phyloP scores from a whole-genome alignment of 768 basidiomycete genomes.

The Baorangia bicolor region DNA sequence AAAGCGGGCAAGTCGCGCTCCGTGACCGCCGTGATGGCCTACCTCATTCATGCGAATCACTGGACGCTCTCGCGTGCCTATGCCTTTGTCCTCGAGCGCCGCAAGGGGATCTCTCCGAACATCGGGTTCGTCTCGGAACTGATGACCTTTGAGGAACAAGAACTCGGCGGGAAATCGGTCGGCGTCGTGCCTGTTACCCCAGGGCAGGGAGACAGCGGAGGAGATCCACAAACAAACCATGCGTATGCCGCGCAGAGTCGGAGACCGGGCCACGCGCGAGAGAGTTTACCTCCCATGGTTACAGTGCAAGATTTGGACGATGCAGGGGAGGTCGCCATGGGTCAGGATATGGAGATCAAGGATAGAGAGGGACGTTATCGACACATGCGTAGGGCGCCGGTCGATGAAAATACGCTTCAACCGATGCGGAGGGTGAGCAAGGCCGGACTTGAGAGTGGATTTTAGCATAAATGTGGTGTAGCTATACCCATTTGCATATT shows the following conservation, averaged over 20 bases:
- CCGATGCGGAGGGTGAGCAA: slow-evolving; percentile 90
- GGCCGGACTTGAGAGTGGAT: slow-evolving; percentile 84
- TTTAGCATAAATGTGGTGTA: slow-evolving; percentile 8
- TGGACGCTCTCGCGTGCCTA: slow-evolving; percentile 95
- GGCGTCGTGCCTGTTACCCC: slow-evolving; percentile 20
- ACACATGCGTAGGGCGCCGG: slow-evolving; percentile 84
- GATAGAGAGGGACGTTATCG: slow-evolving; percentile 83
- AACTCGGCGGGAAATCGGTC: slow-evolving; percentile 57
- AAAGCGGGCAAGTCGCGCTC: slow-evolving; percentile 95
- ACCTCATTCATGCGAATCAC: slow-evolving; percentile 95
- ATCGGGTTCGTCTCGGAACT: slow-evolving; percentile 97
- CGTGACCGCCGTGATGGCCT: slow-evolving; percentile 95
- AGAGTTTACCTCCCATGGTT: slow-evolving; percentile 52
- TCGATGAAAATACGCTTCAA: slow-evolving; percentile 84
- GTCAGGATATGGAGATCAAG: slow-evolving; percentile 87
- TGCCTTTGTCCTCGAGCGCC: slow-evolving; percentile 85
- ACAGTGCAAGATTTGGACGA: slow-evolving; percentile 30
- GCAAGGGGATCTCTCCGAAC: slow-evolving; percentile 94
- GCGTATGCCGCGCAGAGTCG: slow-evolving; percentile 47
- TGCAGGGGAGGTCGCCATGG: slow-evolving; percentile 41
- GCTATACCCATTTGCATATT: slow-evolving; percentile 17
- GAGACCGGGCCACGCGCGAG: slow-evolving; percentile 65
- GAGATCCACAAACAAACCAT: slow-evolving; percentile 38
- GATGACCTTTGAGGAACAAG: slow-evolving; percentile 95
- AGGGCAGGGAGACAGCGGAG: slow-evolving; percentile 17